phyloP scores from a whole-genome alignment of 1,284 basidiomycete genomes.

The Prillingera fragicola region DNA sequence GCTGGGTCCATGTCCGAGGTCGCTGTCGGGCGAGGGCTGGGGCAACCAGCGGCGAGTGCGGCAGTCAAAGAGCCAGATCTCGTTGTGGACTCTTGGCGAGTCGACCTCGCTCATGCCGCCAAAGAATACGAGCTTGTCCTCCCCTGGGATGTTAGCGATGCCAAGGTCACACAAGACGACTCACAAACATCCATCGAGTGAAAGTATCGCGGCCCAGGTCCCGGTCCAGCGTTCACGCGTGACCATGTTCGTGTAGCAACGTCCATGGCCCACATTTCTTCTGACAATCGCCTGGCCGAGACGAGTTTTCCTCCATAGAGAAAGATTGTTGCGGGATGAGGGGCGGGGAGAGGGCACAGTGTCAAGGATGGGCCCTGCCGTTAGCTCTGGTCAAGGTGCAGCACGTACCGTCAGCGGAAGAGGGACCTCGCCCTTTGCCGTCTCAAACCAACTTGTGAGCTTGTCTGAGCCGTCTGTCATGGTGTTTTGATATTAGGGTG shows the following conservation, averaged over 20 bases:
- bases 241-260: constrained; percentile 72
- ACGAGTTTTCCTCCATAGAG: constrained; percentile 76
- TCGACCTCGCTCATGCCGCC: constrained; percentile 70
- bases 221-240: constrained; percentile 54
- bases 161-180: constrained; percentile 32
- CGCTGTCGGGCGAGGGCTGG: constrained; percentile 26
- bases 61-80: constrained; percentile 79
- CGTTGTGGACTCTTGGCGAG: constrained; percentile 69
- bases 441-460: constrained; percentile 75
- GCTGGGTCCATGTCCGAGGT: constrained; percentile 52
- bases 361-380: constrained; percentile 40
- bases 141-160: constrained; percentile 54
- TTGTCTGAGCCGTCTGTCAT: constrained; percentile 44
- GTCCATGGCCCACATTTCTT: constrained; percentile 81
- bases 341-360: constrained; percentile 34
- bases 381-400: constrained; percentile 3
- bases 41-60: constrained; percentile 63
- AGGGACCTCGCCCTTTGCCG: constrained; percentile 78
- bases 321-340: constrained; percentile 37
- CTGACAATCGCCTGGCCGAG: constrained; percentile 75
- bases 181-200: constrained; percentile 82
- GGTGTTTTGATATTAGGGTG: too few species aligned
- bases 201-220: constrained; percentile 74
- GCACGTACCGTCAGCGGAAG: constrained; percentile 71
- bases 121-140: constrained; percentile 79